Conservation (phyloP, 2,329 filamentous ascomycete genomes). For the Beauveria bassiana region DNA sequence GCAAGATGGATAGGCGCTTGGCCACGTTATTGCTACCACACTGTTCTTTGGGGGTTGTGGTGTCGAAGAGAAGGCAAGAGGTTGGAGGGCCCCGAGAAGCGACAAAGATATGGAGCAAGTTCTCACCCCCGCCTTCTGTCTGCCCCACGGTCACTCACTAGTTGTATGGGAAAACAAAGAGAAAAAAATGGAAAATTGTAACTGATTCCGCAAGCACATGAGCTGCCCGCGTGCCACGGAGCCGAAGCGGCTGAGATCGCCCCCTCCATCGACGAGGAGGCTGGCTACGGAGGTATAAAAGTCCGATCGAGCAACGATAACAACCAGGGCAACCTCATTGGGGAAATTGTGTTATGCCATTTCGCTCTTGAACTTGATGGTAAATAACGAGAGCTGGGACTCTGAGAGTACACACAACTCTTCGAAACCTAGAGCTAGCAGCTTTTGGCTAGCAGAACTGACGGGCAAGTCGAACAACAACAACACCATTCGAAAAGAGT, state of each 20-base stretch:
- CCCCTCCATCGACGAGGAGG: not conserved
- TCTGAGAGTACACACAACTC: not conserved
- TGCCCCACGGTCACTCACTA: not conserved
- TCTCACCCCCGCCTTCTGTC: not conserved
- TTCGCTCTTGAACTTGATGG: not conserved
- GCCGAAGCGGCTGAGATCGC: constrained; percentile 5
- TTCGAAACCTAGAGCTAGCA: too few species aligned
- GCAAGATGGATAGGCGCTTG: not conserved
- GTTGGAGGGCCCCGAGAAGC: not conserved
- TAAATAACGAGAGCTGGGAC: not conserved
- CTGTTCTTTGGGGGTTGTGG: not conserved
- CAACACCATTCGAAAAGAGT: too few species aligned
- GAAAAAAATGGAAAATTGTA: not conserved
- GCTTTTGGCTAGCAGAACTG: too few species aligned
- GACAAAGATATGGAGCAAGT: not conserved
- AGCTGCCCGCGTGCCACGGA: constrained; percentile 4
- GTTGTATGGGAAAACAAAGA: not conserved
- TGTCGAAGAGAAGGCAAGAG: not conserved
- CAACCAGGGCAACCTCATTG: not conserved
- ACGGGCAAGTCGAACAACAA: too few species aligned
- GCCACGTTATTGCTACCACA: constrained; percentile 1
- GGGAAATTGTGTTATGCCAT: not conserved
- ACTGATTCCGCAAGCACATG: not conserved
- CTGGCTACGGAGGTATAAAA: not conserved
- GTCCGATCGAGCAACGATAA: not conserved